phyloP scores from a whole-genome alignment of 225 moss, liverwort and hornwort genomes.

The Sphagnum tenellum region DNA sequence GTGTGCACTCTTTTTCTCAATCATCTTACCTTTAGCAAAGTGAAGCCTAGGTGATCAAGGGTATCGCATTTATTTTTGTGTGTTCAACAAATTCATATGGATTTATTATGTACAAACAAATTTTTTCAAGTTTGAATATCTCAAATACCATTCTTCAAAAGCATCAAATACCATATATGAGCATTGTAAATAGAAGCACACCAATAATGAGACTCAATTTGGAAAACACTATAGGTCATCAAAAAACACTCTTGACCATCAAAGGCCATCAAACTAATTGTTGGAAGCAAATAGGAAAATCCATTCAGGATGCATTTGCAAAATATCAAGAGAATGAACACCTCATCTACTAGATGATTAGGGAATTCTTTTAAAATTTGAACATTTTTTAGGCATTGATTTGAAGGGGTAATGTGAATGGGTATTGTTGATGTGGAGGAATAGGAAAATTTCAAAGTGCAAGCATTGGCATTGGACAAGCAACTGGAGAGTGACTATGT shows the following conservation, averaged over 20 bases:
- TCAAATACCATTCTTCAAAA: too few species aligned
- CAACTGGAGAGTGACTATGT: constrained; percentile 30
- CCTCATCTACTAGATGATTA: constrained; percentile 19
- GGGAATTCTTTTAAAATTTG: background rate
- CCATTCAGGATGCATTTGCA: constrained; percentile 13
- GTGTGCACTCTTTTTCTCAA: background rate
- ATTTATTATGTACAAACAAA: too few species aligned
- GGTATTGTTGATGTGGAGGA: constrained; percentile 12
- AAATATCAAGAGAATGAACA: constrained; percentile 41
- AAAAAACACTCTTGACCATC: too few species aligned
- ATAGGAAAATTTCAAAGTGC: constrained; percentile 31
- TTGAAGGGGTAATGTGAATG: background rate
- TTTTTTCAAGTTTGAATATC: too few species aligned
- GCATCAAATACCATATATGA: too few species aligned
- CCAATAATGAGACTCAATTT: too few species aligned
- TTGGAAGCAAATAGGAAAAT: constrained; percentile 23
- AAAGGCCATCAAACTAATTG: constrained; percentile 17
- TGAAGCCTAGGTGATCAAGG: background rate
- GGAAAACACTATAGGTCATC: constrained; percentile 1
- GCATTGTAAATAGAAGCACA: too few species aligned
- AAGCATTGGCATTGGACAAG: constrained; percentile 42
- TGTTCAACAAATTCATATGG: too few species aligned
- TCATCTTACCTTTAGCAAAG: background rate
- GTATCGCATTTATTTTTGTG: background rate
- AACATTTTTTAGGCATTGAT: background rate